Base-by-base conservation (phyloP, 306 rosid species). In the Corylus heterophylla region DNA sequence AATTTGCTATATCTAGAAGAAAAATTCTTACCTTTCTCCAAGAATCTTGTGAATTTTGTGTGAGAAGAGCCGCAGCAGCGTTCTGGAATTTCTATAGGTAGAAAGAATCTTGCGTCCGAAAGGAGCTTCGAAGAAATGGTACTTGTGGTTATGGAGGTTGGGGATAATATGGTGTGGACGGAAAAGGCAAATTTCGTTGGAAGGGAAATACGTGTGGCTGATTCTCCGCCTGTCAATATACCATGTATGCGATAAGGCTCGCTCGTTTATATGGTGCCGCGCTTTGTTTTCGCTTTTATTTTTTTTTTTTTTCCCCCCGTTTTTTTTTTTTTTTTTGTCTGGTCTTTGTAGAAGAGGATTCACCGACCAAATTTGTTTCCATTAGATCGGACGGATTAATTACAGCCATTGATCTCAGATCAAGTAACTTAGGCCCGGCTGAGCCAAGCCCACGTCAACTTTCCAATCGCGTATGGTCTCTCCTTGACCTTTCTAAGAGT, bases 141-240 rank as follows among this genome's bases (percentile, higher is more conserved):
- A 45, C 59, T 74, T 77, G 85, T 84, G 92, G 89, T 16, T 80
- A 79, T 79, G 74, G 74, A 68, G 25, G 8, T 76, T 47, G 70
- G 79, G 66, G 91, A 86, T 91, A 83, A 87, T 67, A 76, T 83
- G 78, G 84, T 9, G 76, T 54, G 74, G 86, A 76, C 59, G 47
- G 76, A 69, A 74, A 82, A 68, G 70, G 82, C 71, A 62, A 69
- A 64, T 45, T 72, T 63, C 69, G 74, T 75, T 77, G 10, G 76
- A 54, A 59, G 50, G 74, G 80, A 79, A 42, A 10, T 51, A 9
- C 72, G 86, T 87, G 98, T 92, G 98, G 98, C 85, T 80, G 69
- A 54, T 82, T 88, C 80, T 88, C 79, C 69, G 85, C 91, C 97
- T 86, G 78, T 76, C 92, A 83, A 85, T 85, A 69, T 81, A 49